These are phyloP conservation scores for Cichorium intybus DNA, from an alignment of 140 eudicot genomes.

Conservation along the genomic window DNA sequence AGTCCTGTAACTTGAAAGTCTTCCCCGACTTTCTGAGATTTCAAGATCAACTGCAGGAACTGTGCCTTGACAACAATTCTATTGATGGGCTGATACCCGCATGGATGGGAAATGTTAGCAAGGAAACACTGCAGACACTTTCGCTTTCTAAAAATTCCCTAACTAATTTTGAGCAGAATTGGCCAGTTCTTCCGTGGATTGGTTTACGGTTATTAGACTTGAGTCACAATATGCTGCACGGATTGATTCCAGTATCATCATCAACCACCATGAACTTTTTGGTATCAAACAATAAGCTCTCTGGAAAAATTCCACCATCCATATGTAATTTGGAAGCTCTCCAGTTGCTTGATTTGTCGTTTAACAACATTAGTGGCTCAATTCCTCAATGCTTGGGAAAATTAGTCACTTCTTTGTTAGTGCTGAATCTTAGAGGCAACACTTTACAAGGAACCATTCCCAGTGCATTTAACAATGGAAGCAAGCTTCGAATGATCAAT, in stretches of 20 bases:
- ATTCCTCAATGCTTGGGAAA: slow-evolving; percentile 32
- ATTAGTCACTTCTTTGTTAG: slow-evolving; percentile 7
- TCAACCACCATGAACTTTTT: neutral
- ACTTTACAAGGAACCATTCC: slow-evolving; percentile 32
- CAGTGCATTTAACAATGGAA: neutral
- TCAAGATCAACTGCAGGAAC: slow-evolving; percentile 15
- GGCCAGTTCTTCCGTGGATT: slow-evolving; percentile 10
- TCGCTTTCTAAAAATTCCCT: neutral
- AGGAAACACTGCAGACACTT: neutral
- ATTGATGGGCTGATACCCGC: slow-evolving; percentile 20
- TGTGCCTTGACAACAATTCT: slow-evolving; percentile 6
- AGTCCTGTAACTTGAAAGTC: slow-evolving; percentile 28
- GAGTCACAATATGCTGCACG: slow-evolving; percentile 18
- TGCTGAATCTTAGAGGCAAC: slow-evolving; percentile 26
- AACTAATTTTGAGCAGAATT: neutral
- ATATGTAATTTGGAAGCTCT: slow-evolving; percentile 17
- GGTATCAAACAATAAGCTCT: slow-evolving; percentile 17
- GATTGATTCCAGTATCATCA: slow-evolving; percentile 35
- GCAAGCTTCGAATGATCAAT: slow-evolving; percentile 22
- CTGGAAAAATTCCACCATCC: slow-evolving; percentile 28
- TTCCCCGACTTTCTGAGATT: slow-evolving; percentile 29
- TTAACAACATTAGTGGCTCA: slow-evolving; percentile 30
- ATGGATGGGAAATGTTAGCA: slow-evolving; percentile 10
- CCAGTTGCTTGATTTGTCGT: slow-evolving; percentile 25
- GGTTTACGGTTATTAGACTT: neutral